Base-by-base conservation (phyloP, 164 flowering plant genomes). In the Saururus chinensis region DNA sequence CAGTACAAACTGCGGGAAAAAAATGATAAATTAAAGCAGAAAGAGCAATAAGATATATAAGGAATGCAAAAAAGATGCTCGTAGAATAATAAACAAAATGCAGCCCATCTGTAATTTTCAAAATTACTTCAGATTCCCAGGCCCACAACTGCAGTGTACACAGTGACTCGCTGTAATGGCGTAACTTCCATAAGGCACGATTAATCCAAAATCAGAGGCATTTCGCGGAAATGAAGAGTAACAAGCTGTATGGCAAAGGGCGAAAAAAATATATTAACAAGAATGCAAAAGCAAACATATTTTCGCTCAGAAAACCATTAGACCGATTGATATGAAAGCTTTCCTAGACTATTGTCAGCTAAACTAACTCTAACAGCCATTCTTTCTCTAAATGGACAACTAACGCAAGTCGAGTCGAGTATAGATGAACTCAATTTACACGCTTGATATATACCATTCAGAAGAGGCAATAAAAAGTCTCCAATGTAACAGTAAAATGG, bases 91-190 rank as follows among this genome's bases (percentile, higher is more conserved):
- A 0, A 9, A 56, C 19, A 14, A 40, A 21, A 12, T 40, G 26
- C 26, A 53, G 48, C 4, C 35, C 60, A 25, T n/a, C n/a, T n/a
- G n/a, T n/a, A 23, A 20, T n/a, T 19, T 53, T 25, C 60, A n/a
- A n/a, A 58, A 24, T 79, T 81, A 91, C 96, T 82, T 82, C 69
- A 75, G 88, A 75, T 77, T 84, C 61, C 91, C 93, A 0, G 88
- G 96, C 35, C 83, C 95, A 56, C 99, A 95, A 62, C 99, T 91
- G 83, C 99, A 95, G 68, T 90, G 95, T 56, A 95, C 92, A 64
- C 99, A 95, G 67, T 91, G 95, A 66, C 95, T 80, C 14, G 96
- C 96, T 16, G 90, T 79, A 60, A 91, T 83, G 30, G 90, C 88
- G 63, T 91, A 95, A 70, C 92, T 88, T 22, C 96, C 99, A 72